Percentiles rank a stretch among this genome's conserved stretches.
These are phyloP conservation scores for Trypanosoma vivax DNA, from an alignment of 208 protist species.

Conservation along the genomic window DNA sequence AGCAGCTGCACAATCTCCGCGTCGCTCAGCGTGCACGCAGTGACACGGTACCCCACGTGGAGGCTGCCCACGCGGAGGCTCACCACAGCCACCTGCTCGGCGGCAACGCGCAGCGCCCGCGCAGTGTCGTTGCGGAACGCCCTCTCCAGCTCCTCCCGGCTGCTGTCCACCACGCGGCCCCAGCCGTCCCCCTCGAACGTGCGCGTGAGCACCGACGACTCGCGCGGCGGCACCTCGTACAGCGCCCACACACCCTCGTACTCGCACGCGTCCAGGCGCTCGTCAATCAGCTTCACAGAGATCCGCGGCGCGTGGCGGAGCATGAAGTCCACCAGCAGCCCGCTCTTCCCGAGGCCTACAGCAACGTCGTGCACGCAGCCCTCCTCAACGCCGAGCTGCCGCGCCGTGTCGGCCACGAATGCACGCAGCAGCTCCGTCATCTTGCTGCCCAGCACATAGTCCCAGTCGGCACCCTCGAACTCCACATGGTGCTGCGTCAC, in stretches of 20 bases:
- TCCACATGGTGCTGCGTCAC: slow-evolving; percentile 3
- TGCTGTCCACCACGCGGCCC: background rate
- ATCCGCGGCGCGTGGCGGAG: background rate
- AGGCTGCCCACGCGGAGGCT: background rate
- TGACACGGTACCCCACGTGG: background rate
- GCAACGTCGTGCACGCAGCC: background rate
- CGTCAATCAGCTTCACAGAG: background rate
- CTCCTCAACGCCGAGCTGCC: background rate
- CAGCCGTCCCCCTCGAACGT: slow-evolving; percentile 3
- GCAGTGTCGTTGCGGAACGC: slow-evolving; percentile 1
- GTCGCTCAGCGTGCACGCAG: background rate
- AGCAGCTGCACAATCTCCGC: background rate
- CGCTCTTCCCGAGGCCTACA: background rate
- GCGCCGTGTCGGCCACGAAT: background rate
- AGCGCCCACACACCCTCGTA: background rate
- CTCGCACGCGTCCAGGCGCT: background rate
- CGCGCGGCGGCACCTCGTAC: background rate
- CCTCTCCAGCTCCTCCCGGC: background rate
- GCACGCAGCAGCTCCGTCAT: background rate
- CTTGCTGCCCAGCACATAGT: background rate
- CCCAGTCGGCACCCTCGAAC: slow-evolving; percentile 8
- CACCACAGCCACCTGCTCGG: background rate
- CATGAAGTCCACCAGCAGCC: background rate
- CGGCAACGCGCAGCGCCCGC: background rate
- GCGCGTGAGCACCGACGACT: background rate